These are phyloP conservation scores for Oryza punctata DNA, from an alignment of 176 grass and related monocot genomes.

Conservation along the genomic window DNA sequence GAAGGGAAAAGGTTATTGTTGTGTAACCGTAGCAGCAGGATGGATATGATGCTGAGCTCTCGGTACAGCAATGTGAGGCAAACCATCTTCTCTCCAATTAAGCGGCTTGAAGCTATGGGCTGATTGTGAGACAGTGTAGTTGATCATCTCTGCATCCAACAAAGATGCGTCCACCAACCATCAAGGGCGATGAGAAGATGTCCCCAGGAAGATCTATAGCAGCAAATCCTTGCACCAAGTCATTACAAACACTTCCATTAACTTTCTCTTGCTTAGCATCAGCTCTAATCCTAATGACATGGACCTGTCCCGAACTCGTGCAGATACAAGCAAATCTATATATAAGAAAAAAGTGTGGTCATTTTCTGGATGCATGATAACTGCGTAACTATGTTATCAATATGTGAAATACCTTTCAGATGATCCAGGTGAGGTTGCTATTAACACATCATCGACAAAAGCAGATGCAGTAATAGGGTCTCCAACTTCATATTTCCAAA, in stretches of 20 bases:
- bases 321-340: conserved; percentile 78
- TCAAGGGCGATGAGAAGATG: conserved; percentile 90
- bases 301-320: conserved; percentile 78
- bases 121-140: conserved; percentile 64
- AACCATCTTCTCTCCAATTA: not conserved
- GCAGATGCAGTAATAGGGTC: conserved; percentile 79
- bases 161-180: conserved; percentile 86
- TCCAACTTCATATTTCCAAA: conserved; percentile 68
- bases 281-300: conserved; percentile 63
- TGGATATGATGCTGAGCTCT: not conserved
- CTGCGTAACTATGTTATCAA: not conserved
- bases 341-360: not conserved
- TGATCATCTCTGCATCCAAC: conserved; percentile 84
- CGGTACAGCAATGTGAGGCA: not conserved
- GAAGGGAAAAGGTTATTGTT: not conserved
- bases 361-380: conserved; percentile 18
- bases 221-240: conserved; percentile 50
- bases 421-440: conserved; percentile 40
- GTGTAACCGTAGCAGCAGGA: not conserved
- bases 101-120: not conserved
- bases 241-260: conserved; percentile 10
- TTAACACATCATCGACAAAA: conserved; percentile 77
- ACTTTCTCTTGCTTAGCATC: conserved; percentile 36
- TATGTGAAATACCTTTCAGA: conserved; percentile 59
- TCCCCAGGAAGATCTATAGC: conserved; percentile 62